These are phyloP conservation scores for California macrophylla DNA, from an alignment of 441 rosid species.

Conservation along the genomic window DNA sequence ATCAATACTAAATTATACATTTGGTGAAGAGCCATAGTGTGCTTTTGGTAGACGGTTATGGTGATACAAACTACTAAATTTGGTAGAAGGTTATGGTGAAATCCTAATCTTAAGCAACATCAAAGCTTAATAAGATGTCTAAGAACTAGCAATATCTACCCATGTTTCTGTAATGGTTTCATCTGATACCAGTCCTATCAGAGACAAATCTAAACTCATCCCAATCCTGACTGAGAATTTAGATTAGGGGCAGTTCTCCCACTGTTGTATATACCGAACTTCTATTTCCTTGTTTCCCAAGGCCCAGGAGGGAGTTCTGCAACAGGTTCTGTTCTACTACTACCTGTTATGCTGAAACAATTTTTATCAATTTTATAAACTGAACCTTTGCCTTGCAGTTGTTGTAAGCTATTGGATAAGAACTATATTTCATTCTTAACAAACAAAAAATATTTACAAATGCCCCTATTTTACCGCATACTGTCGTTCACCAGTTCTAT, in stretches of 20 bases:
- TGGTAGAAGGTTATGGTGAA: no score
- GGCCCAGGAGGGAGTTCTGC: no score
- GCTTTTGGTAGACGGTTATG: not conserved
- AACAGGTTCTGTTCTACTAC: not conserved
- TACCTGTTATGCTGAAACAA: not conserved
- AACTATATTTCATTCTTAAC: not conserved
- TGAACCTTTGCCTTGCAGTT: not conserved
- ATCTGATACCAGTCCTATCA: no score
- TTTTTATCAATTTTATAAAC: not conserved
- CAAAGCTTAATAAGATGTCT: not conserved
- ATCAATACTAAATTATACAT: not conserved
- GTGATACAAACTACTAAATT: not conserved
- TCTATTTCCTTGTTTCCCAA: no score
- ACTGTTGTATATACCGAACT: no score
- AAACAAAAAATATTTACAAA: no score
- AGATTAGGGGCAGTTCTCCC: no score
- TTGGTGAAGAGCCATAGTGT: not conserved
- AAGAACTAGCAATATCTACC: not conserved
- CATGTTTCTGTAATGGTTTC: no score
- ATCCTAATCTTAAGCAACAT: not conserved
- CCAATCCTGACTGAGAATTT: no score
- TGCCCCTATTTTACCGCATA: not conserved
- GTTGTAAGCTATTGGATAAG: not conserved
- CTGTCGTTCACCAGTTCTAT: not conserved
- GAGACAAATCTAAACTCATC: no score